These are phyloP conservation scores for Xylariomycetidae sp. DNA, from an alignment of 2,329 filamentous ascomycete genomes.

Conservation along the genomic window DNA sequence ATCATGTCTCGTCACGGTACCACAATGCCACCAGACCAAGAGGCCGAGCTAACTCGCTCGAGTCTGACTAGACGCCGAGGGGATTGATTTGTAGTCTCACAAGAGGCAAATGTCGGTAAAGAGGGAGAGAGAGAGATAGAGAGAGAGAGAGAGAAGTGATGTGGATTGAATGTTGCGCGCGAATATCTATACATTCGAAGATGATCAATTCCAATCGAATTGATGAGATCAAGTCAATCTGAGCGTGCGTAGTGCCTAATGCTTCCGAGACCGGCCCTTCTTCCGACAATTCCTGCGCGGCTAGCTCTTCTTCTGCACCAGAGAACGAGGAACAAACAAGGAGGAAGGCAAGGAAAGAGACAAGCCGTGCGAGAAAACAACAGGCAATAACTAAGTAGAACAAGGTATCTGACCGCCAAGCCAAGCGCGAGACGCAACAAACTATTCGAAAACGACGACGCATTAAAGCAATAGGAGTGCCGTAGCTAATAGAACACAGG, in stretches of 20 bases:
- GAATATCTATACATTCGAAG: slow-evolving; percentile 25
- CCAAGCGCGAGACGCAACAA: background rate
- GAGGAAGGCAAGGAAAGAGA: slow-evolving; percentile 12
- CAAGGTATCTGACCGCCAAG: slow-evolving; percentile 61
- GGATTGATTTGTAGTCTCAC: too few species aligned
- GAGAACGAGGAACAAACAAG: slow-evolving; percentile 12
- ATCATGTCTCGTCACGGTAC: too few species aligned
- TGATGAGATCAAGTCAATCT: slow-evolving; percentile 23
- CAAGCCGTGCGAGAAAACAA: slow-evolving; percentile 12
- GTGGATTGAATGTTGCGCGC: slow-evolving; percentile 14
- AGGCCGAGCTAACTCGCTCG: too few species aligned
- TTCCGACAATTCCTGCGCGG: slow-evolving; percentile 14
- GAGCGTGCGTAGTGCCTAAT: slow-evolving; percentile 18
- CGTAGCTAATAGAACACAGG: slow-evolving; percentile 45
- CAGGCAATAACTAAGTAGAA: slow-evolving; percentile 43
- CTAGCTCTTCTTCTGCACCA: slow-evolving; percentile 23
- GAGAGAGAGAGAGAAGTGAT: slow-evolving; percentile 17
- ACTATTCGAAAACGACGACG: slow-evolving; percentile 23
- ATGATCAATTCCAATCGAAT: slow-evolving; percentile 18
- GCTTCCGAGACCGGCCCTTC: slow-evolving; percentile 16
- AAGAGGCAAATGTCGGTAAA: background rate
- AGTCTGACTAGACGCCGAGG: too few species aligned
- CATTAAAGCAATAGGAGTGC: slow-evolving; percentile 38
- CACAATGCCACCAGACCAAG: too few species aligned
- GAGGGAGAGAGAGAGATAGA: background rate